These are phyloP conservation scores for Aspergillus kassunensis DNA, from an alignment of 495 filamentous ascomycete species.

Conservation along the genomic window DNA sequence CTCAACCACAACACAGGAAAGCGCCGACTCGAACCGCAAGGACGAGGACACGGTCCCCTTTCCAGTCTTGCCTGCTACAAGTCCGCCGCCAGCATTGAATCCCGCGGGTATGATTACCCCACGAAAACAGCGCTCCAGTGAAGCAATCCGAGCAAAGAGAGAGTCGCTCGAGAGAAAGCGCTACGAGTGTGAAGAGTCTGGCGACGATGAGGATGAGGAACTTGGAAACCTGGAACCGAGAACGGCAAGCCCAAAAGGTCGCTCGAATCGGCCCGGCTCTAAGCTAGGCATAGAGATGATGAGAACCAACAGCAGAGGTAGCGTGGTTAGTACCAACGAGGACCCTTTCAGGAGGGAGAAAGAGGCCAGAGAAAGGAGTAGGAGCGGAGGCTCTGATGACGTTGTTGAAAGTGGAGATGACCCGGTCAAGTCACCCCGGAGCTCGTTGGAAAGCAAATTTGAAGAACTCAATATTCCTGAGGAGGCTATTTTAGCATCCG, in stretches of 20 bases:
- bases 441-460: conserved; percentile 32
- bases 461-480: conserved; percentile 40
- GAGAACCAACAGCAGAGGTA: conserved; percentile 88
- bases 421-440: conserved; percentile 23
- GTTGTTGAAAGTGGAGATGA: conserved; percentile 24
- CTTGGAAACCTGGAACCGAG: conserved; percentile 59
- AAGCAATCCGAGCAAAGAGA: conserved; percentile 71
- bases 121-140: conserved; percentile 68
- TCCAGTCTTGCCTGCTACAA: conserved; percentile 57
- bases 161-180: conserved; percentile 72
- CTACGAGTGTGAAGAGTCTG: conserved; percentile 76
- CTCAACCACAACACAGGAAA: conserved; percentile 18
- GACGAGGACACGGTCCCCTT: conserved; percentile 31
- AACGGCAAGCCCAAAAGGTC: conserved; percentile 53
- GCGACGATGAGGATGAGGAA: conserved; percentile 91
- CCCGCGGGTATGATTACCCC: conserved; percentile 39
- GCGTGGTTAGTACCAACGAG: conserved; percentile 58
- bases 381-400: conserved; percentile 21
- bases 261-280: conserved; percentile 55
- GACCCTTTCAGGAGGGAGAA: conserved; percentile 39
- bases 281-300: conserved; percentile 94
- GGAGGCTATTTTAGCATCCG: conserved; percentile 27
- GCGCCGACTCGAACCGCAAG: conserved; percentile 27
- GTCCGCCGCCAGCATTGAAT: conserved; percentile 61
- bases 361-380: conserved; percentile 28